A percentile compares a stretch with the other conserved stretches of the same genome.
These are phyloP conservation scores for Helianthus tuberosus DNA, from an alignment of 129 eudicot genomes.

Conservation along the genomic window DNA sequence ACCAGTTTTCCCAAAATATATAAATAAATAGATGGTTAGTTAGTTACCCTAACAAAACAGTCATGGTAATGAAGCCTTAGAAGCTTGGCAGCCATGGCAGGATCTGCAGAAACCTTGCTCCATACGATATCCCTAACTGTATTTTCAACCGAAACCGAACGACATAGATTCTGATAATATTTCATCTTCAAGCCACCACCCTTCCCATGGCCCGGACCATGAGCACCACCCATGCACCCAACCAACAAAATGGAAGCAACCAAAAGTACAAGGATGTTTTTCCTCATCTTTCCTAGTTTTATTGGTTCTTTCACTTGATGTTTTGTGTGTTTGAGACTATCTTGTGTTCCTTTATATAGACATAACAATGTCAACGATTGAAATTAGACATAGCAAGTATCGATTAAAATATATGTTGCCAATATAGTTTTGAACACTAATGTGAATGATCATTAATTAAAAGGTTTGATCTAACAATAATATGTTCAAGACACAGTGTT, in stretches of 20 bases:
- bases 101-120: slow-evolving; percentile 38
- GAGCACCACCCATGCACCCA: slow-evolving; percentile 25
- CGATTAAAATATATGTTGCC: no score
- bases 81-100: slow-evolving; percentile 47
- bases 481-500: no score
- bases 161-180: slow-evolving; percentile 41
- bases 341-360: no score
- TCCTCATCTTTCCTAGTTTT: no score
- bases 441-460: no score
- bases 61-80: slow-evolving; percentile 62
- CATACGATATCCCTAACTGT: slow-evolving; percentile 42
- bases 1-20: no score
- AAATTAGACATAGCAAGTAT: no score
- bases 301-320: no score
- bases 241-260: slow-evolving; percentile 25
- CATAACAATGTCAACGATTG: no score
- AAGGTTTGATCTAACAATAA: no score
- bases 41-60: slow-evolving; percentile 62
- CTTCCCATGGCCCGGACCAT: neutral
- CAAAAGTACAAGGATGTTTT: slow-evolving; percentile 4
- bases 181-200: slow-evolving; percentile 21
- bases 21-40: neutral
- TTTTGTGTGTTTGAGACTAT: no score
- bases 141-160: slow-evolving; percentile 31
- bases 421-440: no score